phyloP scores from a whole-genome alignment of 75 land plant genomes.

The Selaginella moellendorffii region DNA sequence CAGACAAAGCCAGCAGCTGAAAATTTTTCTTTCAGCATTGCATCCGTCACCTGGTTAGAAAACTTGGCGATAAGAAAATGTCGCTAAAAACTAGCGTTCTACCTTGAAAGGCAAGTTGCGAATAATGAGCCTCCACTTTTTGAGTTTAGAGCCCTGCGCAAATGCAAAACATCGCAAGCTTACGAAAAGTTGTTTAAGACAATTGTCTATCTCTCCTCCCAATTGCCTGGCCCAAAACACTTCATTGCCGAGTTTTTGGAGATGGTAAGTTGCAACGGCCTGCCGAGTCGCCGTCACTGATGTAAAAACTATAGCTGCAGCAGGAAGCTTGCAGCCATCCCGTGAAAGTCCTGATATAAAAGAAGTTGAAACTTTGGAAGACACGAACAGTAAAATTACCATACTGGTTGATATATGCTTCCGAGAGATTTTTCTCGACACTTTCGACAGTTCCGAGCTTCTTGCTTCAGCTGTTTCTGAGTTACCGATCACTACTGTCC shows the following conservation, averaged over 20 bases:
- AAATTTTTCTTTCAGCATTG: conserved; percentile 50
- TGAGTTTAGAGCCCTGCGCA: conserved; percentile 70
- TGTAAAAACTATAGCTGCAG: conserved; percentile 51
- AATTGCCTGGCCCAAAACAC: conserved; percentile 88
- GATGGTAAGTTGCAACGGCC: conserved; percentile 59
- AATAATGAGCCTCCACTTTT: conserved; percentile 85
- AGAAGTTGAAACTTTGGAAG: no score
- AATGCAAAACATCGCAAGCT: background rate
- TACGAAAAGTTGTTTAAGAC: background rate
- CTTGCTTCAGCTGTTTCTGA: conserved; percentile 36
- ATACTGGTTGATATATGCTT: conserved; percentile 54
- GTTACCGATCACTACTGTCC: conserved; percentile 82
- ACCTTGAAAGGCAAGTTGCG: conserved; percentile 98
- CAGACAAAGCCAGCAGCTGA: conserved; percentile 67
- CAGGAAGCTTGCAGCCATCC: conserved; percentile 80
- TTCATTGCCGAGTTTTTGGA: conserved; percentile 43
- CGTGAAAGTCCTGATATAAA: conserved; percentile 18
- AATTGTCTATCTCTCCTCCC: conserved; percentile 76
- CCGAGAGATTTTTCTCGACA: conserved; percentile 50
- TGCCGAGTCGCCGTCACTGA: conserved; percentile 64
- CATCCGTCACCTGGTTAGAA: conserved; percentile 54
- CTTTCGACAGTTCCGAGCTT: conserved; percentile 41
- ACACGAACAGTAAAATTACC: no score
- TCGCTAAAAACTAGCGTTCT: background rate
- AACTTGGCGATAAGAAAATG: conserved; percentile 13